A percentile compares a stretch with the other conserved stretches of the same genome.
Evolutionary conservation across 2,329 filamentous ascomycete genomes (phyloP).

Genomic region (Penicillium paneum): DNA sequence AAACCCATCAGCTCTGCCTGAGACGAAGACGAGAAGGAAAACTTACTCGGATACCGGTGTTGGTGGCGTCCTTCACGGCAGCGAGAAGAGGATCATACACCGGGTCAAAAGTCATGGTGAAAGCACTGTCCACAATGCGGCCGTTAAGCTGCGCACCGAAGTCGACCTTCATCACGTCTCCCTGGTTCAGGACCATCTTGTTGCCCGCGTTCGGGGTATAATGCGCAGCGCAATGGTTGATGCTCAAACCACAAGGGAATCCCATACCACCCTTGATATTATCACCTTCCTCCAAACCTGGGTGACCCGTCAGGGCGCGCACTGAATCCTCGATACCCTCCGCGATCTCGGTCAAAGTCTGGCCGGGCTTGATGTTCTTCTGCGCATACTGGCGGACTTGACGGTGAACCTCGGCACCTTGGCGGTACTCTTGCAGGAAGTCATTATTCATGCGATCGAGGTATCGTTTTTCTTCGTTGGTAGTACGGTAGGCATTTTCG

Average conservation of each 20-base stretch:
- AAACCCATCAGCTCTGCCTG: constrained; percentile 10
- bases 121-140: constrained; percentile 68
- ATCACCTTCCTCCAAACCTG: constrained; percentile 74
- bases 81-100: constrained; percentile 65
- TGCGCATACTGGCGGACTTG: constrained; percentile 82
- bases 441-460: constrained; percentile 76
- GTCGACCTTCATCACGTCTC: constrained; percentile 71
- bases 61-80: constrained; percentile 66
- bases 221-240: constrained; percentile 83
- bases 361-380: constrained; percentile 75
- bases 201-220: constrained; percentile 86
- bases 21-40: neutral
- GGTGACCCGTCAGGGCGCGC: constrained; percentile 70
- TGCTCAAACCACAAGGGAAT: constrained; percentile 78
- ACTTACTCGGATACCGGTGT: constrained; percentile 66
- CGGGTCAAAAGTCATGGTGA: constrained; percentile 66
- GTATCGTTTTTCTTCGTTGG: constrained; percentile 78
- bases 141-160: constrained; percentile 70
- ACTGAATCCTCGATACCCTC: constrained; percentile 85
- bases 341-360: constrained; percentile 75
- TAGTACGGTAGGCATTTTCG: constrained; percentile 76
- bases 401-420: constrained; percentile 83
- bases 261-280: constrained; percentile 76
- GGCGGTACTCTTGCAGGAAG: constrained; percentile 75
- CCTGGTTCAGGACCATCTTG: constrained; percentile 64